phyloP scores from a whole-genome alignment of 164 flowering plant species.

The Vitis labrusca region DNA sequence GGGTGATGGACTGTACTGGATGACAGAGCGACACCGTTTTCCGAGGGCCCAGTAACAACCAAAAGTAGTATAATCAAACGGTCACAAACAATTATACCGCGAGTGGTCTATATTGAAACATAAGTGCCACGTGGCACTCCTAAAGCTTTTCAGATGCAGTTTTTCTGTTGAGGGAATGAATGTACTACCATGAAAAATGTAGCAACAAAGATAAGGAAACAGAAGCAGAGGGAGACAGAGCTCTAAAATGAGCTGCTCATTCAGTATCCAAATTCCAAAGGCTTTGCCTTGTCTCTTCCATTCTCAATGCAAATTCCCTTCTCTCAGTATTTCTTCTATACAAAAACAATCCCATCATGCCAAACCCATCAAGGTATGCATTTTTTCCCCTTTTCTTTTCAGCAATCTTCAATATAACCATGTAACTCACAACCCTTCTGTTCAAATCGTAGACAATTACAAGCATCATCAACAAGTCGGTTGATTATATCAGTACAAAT shows the following conservation, averaged over 20 bases:
- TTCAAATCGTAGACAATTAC: slow-evolving; percentile 17
- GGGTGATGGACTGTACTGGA: no score
- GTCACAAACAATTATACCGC: no score
- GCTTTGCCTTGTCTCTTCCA: slow-evolving; percentile 38
- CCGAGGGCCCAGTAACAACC: no score
- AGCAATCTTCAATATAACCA: background rate
- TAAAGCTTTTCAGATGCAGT: background rate
- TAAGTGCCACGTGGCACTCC: slow-evolving; percentile 10
- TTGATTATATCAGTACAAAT: slow-evolving; percentile 9
- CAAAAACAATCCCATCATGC: slow-evolving; percentile 14
- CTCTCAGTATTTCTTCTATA: slow-evolving; percentile 26
- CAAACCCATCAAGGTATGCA: slow-evolving; percentile 27
- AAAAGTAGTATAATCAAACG: no score
- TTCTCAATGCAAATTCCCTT: slow-evolving; percentile 14
- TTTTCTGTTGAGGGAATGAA: background rate
- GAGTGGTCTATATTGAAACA: background rate
- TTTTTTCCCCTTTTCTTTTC: background rate
- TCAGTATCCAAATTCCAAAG: slow-evolving; percentile 39
- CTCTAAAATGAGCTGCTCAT: slow-evolving; percentile 43
- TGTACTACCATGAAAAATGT: slow-evolving; percentile 13
- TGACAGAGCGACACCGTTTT: no score
- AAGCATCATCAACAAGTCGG: slow-evolving; percentile 9
- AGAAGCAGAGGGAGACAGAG: slow-evolving; percentile 13
- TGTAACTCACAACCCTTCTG: slow-evolving; percentile 3
- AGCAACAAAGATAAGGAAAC: slow-evolving; percentile 21